phyloP scores from a whole-genome alignment of 179 eudicot species.

The Camellia oleifera region DNA sequence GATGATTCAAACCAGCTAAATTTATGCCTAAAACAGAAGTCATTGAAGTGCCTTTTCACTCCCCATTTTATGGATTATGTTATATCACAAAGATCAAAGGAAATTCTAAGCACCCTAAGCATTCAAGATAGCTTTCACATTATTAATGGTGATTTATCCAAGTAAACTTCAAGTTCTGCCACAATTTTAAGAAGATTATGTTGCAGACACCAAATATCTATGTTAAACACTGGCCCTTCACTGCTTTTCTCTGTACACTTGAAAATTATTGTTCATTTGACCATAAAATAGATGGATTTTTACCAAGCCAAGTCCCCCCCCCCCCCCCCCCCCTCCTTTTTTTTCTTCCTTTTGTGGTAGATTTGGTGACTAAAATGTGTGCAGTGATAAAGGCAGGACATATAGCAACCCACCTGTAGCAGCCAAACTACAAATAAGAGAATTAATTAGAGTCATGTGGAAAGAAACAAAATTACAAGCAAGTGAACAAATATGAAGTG shows the following conservation, averaged over 20 bases:
- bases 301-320: not conserved
- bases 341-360: not conserved
- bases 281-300: not conserved
- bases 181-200: not conserved
- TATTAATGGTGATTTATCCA: not conserved
- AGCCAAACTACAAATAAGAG: not conserved
- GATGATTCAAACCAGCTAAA: not conserved
- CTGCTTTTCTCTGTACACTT: not conserved
- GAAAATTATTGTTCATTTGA: not conserved
- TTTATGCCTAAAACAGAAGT: not conserved
- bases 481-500: not conserved
- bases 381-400: not conserved
- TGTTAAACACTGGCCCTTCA: not conserved
- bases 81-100: not conserved
- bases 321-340: too few species aligned
- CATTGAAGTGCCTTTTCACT: not conserved
- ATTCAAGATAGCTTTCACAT: not conserved
- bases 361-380: not conserved
- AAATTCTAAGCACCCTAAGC: not conserved
- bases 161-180: not conserved
- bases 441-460: not conserved
- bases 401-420: not conserved
- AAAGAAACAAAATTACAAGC: not conserved
- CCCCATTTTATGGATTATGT: not conserved
- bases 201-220: not conserved